These are phyloP conservation scores for Metrosideros polymorpha DNA, from an alignment of 441 rosid genomes.

Conservation along the genomic window DNA sequence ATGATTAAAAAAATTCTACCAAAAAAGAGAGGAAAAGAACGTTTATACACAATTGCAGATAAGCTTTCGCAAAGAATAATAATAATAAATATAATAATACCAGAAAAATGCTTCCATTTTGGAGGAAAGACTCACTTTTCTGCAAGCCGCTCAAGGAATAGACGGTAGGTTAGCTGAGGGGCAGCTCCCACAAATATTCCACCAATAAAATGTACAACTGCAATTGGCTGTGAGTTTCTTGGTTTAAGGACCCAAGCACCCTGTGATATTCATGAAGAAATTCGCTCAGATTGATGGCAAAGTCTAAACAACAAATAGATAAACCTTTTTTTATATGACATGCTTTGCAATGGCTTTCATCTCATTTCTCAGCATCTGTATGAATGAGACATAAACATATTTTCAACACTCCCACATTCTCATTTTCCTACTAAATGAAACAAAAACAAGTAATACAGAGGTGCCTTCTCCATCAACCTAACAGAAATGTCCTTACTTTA, in stretches of 20 bases:
- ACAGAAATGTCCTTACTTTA: background rate
- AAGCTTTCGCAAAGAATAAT: background rate
- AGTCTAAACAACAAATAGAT: background rate
- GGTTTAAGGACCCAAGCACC: conserved; percentile 96
- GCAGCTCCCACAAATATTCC: conserved; percentile 99
- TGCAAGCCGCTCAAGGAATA: conserved; percentile 87
- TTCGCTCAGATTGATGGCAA: background rate
- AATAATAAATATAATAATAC: background rate
- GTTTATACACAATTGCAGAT: background rate
- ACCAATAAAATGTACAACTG: conserved; percentile 83
- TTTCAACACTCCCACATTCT: background rate
- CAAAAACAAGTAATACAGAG: background rate
- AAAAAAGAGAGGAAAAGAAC: background rate
- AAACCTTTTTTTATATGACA: background rate
- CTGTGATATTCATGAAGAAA: conserved; percentile 20
- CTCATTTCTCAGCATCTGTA: background rate
- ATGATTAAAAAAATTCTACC: background rate
- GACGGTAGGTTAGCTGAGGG: conserved; percentile 89
- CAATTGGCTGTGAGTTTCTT: conserved; percentile 43
- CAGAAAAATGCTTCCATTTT: background rate
- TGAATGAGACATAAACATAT: background rate
- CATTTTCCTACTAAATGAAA: background rate
- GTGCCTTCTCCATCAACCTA: background rate
- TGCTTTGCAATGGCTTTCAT: background rate
- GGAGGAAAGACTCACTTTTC: conserved; percentile 47